phyloP scores from a whole-genome alignment of 495 filamentous ascomycete genomes.

The Tricharina praecox region DNA sequence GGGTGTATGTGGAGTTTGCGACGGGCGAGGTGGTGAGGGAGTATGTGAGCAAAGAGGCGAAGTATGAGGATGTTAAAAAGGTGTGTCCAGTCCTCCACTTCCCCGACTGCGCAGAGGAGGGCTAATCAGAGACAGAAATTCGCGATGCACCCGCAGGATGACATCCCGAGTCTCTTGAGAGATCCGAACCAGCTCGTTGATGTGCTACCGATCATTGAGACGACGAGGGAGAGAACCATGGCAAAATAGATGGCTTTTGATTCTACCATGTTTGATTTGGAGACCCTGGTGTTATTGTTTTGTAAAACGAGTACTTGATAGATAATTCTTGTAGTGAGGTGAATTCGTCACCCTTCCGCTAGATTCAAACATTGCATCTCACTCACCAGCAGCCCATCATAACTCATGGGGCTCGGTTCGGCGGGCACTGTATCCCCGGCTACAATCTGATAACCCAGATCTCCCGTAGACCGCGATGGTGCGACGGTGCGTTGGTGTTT shows the following conservation, averaged over 20 bases:
- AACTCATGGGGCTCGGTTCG: too few species aligned
- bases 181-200: slow-evolving; percentile 67
- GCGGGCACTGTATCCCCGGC: too few species aligned
- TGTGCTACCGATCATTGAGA: slow-evolving; percentile 52
- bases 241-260: slow-evolving; percentile 32
- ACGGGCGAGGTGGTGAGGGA: slow-evolving; percentile 71
- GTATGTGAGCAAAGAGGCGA: slow-evolving; percentile 66
- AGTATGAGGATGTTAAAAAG: slow-evolving; percentile 59
- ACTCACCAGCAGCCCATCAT: too few species aligned
- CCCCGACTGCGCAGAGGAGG: slow-evolving; percentile 2
- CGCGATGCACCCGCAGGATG: slow-evolving; percentile 44
- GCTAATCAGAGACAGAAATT: slow-evolving; percentile 38
- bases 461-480: too few species aligned
- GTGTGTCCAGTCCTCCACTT: slow-evolving; percentile 31
- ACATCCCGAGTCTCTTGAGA: slow-evolving; percentile 58
- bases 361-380: too few species aligned
- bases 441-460: too few species aligned
- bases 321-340: too few species aligned
- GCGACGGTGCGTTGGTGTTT: too few species aligned
- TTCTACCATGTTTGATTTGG: too few species aligned
- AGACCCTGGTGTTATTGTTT: too few species aligned
- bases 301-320: too few species aligned
- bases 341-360: too few species aligned
- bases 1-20: slow-evolving; percentile 80
- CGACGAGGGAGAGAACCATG: slow-evolving; percentile 27